Evolutionary conservation across 78 protist species (phyloP).

Genomic region (Anaeramoeba ignava): DNA sequence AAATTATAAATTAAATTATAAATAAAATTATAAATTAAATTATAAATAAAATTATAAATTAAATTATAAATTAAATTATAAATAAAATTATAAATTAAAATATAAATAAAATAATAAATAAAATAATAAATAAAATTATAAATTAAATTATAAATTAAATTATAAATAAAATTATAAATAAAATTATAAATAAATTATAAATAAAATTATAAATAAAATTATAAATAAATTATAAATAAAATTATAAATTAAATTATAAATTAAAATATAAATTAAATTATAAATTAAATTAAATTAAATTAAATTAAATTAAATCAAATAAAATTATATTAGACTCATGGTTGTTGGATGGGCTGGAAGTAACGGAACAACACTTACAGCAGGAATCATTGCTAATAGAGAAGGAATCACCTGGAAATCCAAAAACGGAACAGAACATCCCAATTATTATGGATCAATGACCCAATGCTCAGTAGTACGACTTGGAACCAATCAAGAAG

Average conservation of each 20-base stretch:
- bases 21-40: neutral
- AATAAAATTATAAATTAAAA: neutral
- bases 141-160: neutral
- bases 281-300: too few relatives aligned
- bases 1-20: neutral
- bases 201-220: neutral
- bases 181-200: neutral
- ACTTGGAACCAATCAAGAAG: constrained; percentile 46
- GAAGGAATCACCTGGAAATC: constrained; percentile 72
- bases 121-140: neutral
- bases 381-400: constrained; percentile 85
- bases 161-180: neutral
- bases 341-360: constrained; percentile 97
- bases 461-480: constrained; percentile 74
- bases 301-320: too few relatives aligned
- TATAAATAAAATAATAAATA: neutral
- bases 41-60: neutral
- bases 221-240: neutral
- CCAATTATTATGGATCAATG: constrained; percentile 91
- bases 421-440: constrained; percentile 55
- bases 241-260: neutral
- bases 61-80: neutral
- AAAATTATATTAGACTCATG: constrained; percentile 44
- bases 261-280: neutral
- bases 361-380: constrained; percentile 94